Evolutionary conservation across 208 protist genomes (phyloP), one percentile per base, ranked within the genome.

Genomic region (Lotmaria passim): DNA sequence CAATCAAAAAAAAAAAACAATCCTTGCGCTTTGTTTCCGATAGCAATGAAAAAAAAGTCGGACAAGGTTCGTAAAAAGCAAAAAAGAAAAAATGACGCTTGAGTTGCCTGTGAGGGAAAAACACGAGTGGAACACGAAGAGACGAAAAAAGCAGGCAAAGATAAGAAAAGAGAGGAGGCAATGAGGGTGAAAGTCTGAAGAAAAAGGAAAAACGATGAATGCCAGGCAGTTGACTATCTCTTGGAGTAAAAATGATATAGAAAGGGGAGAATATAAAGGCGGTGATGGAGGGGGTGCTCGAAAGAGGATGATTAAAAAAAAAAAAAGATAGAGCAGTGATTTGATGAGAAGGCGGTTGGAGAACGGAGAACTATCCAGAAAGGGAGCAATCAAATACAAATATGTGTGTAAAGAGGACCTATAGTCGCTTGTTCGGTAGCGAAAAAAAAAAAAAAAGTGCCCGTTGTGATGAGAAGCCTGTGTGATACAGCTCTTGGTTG

Each of bases 121-220:
- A 5, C 50, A 51, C 50, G 30, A 56, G 21, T 38, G 50, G 15
- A 44, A 43, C 28, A 38, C 53, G 53, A 11, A 24, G n/a, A 51
- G 60, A 46, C 34, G 33, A 53, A 34, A 55, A 39, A 66, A 53
- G 21, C 3, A n/a, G 30, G 23, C 28, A 55, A 19, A 31, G n/a
- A 43, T 3, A 17, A 34, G 11, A 55, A 19, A 7, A 31, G 8
- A 3, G 14, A 55, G 34, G 48, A 3, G 48, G 48, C 28, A 55
- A 33, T 1, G n/a, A 28, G 34, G 48, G 19, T 34, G 7, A 55
- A 34, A n/a, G n/a, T n/a, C n/a, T 55, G 3, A n/a, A 43, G 55
- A 43, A 52, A 48, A 55, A 63, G 31, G 34, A 62, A 69, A 34
- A 59, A 34, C 14, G 26, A 26, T 23, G 28, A 47, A 50, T 38